Evolutionary conservation across 2,329 filamentous ascomycete genomes (phyloP), one percentile per base, ranked within the genome.

Genomic region (Plenodomus tracheiphilus): DNA sequence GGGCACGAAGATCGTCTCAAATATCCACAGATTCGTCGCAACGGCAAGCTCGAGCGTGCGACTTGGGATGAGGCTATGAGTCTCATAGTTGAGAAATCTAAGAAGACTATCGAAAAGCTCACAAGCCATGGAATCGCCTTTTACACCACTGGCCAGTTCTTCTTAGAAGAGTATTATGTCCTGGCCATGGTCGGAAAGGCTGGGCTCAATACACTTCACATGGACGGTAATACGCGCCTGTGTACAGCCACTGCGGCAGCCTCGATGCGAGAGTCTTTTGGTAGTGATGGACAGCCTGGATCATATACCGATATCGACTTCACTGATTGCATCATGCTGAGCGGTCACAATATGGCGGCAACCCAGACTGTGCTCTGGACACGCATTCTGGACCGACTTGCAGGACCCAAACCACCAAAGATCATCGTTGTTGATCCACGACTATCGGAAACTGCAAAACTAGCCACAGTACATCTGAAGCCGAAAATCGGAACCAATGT

Each of bases 61-160:
- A 45, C 49, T 17, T 52, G 45, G 49, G 45, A 52, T 30, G 49
- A 52, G 39, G 49, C 49, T 13, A 52, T 52, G 45, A 48, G 41
- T 20, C 20, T 52, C 21, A 52, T 52, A 19, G 41, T 47, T 9
- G 40, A 51, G 30, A 51, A 51, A 35, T 47, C 48, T n/a, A 46
- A 41, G 21, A 11, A 43, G 10, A 46, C 41, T 8, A 51, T 47
- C 8, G 40, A 47, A 4, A 44, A 39, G 13, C 40, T 51, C 20
- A 51, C 48, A 2, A 44, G 46, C 36, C 48, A 51, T 25, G 43
- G 43, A 16, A 47, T 51, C 22, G 22, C 22, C 5, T 25, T 25
- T 10, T 25, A 25, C 10, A 25, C 47, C 19, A 50, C 47, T 6
- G 43, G 47, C 2, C 47, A 50, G 9, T 46, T 50, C 20, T 50